phyloP scores from a whole-genome alignment of 768 basidiomycete species.

The Suillus lakei region DNA sequence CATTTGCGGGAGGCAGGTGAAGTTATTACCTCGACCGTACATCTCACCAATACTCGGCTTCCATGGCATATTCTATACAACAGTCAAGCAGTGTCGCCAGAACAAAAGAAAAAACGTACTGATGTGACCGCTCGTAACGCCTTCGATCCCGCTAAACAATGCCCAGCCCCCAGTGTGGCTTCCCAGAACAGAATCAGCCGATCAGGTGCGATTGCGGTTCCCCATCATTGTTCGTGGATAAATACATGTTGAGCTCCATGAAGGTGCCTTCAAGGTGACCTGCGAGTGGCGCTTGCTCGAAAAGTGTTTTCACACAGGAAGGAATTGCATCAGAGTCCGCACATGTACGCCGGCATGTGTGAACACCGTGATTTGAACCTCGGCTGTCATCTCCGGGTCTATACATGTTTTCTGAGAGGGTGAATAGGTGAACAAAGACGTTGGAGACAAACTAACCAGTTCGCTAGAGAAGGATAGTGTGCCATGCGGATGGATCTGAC shows the following conservation, averaged over 20 bases:
- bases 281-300: not conserved
- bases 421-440: not conserved
- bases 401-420: not conserved
- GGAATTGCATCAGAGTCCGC: not conserved
- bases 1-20: no score
- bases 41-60: not conserved
- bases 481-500: not conserved
- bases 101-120: not conserved
- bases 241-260: not conserved
- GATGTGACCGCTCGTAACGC: not conserved
- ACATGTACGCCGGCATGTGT: not conserved
- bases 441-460: not conserved
- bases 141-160: not conserved
- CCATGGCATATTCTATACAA: slow-evolving; percentile 5
- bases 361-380: not conserved
- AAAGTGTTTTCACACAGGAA: not conserved
- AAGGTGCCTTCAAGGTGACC: not conserved
- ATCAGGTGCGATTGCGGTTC: slow-evolving; percentile 1
- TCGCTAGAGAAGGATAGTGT: not conserved
- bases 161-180: not conserved
- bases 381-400: not conserved
- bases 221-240: not conserved
- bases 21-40: no score
- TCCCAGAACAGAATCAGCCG: not conserved
- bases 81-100: no score